These are phyloP conservation scores for Aethionema arabicum DNA, from an alignment of 345 rosid species.

Conservation along the genomic window DNA sequence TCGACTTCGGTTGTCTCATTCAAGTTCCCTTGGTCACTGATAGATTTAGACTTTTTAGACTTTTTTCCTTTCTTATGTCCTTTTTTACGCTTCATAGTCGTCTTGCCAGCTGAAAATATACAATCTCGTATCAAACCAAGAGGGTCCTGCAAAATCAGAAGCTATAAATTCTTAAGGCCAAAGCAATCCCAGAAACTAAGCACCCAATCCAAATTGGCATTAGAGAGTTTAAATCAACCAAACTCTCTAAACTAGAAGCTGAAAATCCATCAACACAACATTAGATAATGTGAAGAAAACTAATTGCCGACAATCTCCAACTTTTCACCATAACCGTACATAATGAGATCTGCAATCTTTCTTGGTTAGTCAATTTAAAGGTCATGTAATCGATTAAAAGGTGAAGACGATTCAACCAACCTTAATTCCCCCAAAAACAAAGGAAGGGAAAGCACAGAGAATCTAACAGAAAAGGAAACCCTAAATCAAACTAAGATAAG, in stretches of 20 bases:
- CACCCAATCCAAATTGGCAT: too few species aligned
- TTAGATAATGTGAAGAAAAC: neutral
- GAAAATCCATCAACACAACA: neutral
- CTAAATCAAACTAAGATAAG: slow-evolving; percentile 16
- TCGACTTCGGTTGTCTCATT: slow-evolving; percentile 31
- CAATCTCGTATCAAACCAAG: neutral
- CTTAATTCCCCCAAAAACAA: neutral
- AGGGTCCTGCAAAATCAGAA: slow-evolving; percentile 16
- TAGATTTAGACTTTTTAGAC: slow-evolving; percentile 33
- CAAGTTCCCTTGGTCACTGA: slow-evolving; percentile 20
- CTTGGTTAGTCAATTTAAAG: too few species aligned
- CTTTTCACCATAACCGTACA: too few species aligned
- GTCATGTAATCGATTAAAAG: too few species aligned
- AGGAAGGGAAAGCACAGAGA: slow-evolving; percentile 5
- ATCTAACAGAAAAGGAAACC: slow-evolving; percentile 23
- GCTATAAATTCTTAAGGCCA: neutral
- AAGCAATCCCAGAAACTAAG: neutral
- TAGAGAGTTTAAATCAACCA: too few species aligned
- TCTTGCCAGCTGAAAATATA: too few species aligned
- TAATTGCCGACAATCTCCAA: too few species aligned
- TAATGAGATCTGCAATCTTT: too few species aligned
- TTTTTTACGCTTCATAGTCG: slow-evolving; percentile 67
- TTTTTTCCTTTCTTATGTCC: slow-evolving; percentile 66
- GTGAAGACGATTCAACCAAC: too few species aligned
- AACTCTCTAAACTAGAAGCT: neutral